phyloP scores from a whole-genome alignment of 2,329 filamentous ascomycete species.

The Aspergillus sp. region DNA sequence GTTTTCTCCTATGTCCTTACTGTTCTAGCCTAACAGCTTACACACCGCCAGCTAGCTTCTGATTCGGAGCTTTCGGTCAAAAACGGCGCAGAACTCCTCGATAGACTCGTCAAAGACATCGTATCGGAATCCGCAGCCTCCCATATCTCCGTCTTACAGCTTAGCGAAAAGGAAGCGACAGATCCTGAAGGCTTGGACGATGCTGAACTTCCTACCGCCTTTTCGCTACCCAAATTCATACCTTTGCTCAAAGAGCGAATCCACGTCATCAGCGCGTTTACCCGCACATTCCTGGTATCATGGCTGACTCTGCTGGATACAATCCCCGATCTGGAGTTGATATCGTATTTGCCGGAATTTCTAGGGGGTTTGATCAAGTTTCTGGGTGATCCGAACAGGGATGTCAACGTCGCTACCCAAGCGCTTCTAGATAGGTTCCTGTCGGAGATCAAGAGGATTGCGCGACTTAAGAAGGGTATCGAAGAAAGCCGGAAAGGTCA shows the following conservation, averaged over 20 bases:
- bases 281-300: conserved; percentile 88
- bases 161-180: conserved; percentile 53
- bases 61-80: conserved; percentile 97
- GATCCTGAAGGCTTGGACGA: conserved; percentile 43
- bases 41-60: conserved; percentile 71
- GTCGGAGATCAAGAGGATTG: conserved; percentile 90
- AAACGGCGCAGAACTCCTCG: conserved; percentile 92
- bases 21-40: conserved; percentile 15
- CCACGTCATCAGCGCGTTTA: conserved; percentile 91
- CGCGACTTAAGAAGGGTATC: conserved; percentile 87
- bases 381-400: conserved; percentile 83
- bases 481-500: conserved; percentile 75
- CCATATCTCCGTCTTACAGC: conserved; percentile 85
- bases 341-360: conserved; percentile 89
- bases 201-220: conserved; percentile 73
- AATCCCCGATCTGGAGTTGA: conserved; percentile 93
- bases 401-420: conserved; percentile 94
- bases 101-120: conserved; percentile 93
- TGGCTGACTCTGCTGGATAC: conserved; percentile 96
- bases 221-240: conserved; percentile 87
- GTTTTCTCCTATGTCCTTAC: neutral
- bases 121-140: conserved; percentile 92
- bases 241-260: conserved; percentile 93
- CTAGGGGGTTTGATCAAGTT: conserved; percentile 87
- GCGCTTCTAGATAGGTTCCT: conserved; percentile 86